These are phyloP conservation scores for Corylus avellana DNA, from an alignment of 306 rosid species.

Conservation along the genomic window DNA sequence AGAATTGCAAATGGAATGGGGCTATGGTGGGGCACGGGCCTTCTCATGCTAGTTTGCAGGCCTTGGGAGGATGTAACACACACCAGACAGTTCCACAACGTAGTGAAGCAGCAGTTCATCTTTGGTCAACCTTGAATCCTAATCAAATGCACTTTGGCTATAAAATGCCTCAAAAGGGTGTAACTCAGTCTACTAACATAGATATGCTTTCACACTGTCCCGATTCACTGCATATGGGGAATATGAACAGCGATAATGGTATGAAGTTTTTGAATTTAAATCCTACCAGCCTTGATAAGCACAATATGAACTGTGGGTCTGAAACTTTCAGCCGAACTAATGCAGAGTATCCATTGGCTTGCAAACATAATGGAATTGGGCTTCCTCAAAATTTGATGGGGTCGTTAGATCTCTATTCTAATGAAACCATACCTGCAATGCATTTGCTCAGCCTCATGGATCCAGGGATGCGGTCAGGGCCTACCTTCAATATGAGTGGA, in stretches of 20 bases:
- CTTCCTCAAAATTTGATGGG: conserved; percentile 56
- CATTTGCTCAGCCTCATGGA: conserved; percentile 99
- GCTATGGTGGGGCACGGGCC: conserved; percentile 48
- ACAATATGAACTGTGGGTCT: conserved; percentile 44
- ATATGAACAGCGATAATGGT: conserved; percentile 48
- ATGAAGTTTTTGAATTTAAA: conserved; percentile 49
- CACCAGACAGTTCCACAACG: conserved; percentile 51
- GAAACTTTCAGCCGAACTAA: conserved; percentile 54
- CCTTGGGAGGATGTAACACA: conserved; percentile 56
- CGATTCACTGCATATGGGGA: conserved; percentile 50
- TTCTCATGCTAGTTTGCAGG: conserved; percentile 46
- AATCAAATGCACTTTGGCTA: conserved; percentile 44
- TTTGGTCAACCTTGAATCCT: conserved; percentile 61
- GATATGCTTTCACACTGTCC: conserved; percentile 45
- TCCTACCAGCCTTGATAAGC: conserved; percentile 52
- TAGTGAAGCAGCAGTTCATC: conserved; percentile 59
- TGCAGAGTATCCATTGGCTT: conserved; percentile 55
- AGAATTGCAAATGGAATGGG: conserved; percentile 51
- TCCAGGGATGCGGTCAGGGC: conserved; percentile 74
- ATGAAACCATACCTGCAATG: conserved; percentile 96
- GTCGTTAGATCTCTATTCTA: conserved; percentile 74
- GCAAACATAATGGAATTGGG: conserved; percentile 55
- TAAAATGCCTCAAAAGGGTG: conserved; percentile 49
- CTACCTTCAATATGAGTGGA: conserved; percentile 54
- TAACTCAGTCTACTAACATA: conserved; percentile 51